Percentiles rank a stretch among this genome's conserved stretches.
phyloP scores from a whole-genome alignment of 2,329 filamentous ascomycete genomes.

The Corniculantispora saksenae region DNA sequence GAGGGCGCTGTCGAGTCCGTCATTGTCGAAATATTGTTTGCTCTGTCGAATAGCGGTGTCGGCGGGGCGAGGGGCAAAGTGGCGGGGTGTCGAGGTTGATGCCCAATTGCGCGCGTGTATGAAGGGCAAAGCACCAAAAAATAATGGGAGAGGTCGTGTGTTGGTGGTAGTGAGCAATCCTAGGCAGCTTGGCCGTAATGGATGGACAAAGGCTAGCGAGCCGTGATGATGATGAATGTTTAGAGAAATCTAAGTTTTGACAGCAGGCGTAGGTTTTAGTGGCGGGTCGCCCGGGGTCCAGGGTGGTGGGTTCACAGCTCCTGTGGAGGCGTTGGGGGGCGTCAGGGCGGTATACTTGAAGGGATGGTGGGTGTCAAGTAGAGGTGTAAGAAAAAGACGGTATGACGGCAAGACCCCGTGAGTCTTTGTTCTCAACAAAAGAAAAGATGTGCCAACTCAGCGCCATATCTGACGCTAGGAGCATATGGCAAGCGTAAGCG shows the following conservation, averaged over 20 bases:
- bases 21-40: constrained; percentile 15
- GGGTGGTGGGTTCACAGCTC: not conserved
- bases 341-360: not conserved
- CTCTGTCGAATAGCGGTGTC: constrained; percentile 16
- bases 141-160: not conserved
- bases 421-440: not conserved
- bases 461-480: constrained; percentile 1
- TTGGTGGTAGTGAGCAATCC: not conserved
- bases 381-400: not conserved
- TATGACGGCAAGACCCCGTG: not conserved
- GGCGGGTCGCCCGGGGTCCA: constrained; percentile 9
- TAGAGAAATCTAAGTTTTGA: not conserved
- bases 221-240: constrained; percentile 1
- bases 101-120: not conserved
- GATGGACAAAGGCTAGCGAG: not conserved
- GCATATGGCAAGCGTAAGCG: constrained; percentile 14
- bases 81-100: not conserved
- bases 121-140: not conserved
- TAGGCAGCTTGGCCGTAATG: not conserved
- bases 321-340: not conserved
- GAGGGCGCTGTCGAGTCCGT: constrained; percentile 15
- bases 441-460: not conserved
- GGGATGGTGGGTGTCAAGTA: not conserved
- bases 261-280: constrained; percentile 3
- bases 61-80: constrained; percentile 10